A percentile compares a stretch with the other conserved stretches of the same genome.
Evolutionary conservation across 352 stramenopile genomes (phyloP).

Genomic region (Phytophthora syringae): DNA sequence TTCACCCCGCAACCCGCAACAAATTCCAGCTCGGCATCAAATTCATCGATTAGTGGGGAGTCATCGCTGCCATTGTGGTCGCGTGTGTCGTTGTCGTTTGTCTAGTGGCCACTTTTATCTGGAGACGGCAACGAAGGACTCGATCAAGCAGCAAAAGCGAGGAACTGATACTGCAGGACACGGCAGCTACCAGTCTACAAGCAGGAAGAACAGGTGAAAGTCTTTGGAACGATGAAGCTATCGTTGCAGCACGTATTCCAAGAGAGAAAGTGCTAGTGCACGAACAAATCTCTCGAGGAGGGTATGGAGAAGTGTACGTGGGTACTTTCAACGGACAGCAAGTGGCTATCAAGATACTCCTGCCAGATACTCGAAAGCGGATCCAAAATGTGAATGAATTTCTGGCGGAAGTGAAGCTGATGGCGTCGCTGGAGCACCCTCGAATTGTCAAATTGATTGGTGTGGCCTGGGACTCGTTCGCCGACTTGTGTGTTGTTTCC

Average conservation of each 20-base stretch:
- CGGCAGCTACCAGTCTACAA: background rate
- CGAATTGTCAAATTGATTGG: slow-evolving; percentile 47
- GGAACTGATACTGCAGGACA: slow-evolving; percentile 17
- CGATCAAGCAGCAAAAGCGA: slow-evolving; percentile 8
- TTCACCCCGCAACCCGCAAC: background rate
- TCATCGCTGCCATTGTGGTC: slow-evolving; percentile 25
- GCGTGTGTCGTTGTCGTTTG: slow-evolving; percentile 9
- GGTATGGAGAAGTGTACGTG: slow-evolving; percentile 48
- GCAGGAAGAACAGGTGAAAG: background rate
- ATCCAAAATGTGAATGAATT: slow-evolving; percentile 50
- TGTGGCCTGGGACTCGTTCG: slow-evolving; percentile 54
- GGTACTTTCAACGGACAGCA: slow-evolving; percentile 42
- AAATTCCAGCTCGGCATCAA: background rate
- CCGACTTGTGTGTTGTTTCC: slow-evolving; percentile 44
- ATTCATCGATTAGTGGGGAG: slow-evolving; percentile 19
- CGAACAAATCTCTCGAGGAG: slow-evolving; percentile 42
- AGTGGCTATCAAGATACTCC: slow-evolving; percentile 54
- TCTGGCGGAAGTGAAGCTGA: slow-evolving; percentile 52
- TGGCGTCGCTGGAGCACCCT: slow-evolving; percentile 45
- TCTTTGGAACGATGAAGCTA: slow-evolving; percentile 34
- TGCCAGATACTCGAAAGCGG: slow-evolving; percentile 23
- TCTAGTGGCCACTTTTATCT: slow-evolving; percentile 7
- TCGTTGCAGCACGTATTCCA: slow-evolving; percentile 38
- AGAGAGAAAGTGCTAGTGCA: slow-evolving; percentile 44
- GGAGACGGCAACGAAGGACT: background rate